Evolutionary conservation across 2,329 filamentous ascomycete genomes (phyloP).

Genomic region (Aphanoascus verrucosus): DNA sequence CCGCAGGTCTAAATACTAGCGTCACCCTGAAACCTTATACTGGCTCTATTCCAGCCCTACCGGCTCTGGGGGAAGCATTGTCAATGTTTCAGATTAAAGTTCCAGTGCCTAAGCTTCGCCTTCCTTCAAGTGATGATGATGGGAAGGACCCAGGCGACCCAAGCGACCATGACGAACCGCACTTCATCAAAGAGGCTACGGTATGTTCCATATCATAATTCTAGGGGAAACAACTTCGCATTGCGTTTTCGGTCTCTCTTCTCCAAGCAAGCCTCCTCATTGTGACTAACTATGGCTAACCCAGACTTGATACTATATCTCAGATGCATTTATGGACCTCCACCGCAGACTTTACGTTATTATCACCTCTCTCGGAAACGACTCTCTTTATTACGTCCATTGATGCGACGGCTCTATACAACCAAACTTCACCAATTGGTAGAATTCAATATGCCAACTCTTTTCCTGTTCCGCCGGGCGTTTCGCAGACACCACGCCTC

Average conservation of each 20-base stretch:
- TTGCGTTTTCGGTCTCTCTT: background rate
- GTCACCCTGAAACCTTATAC: constrained; percentile 62
- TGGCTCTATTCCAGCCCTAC: constrained; percentile 62
- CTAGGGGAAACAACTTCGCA: background rate
- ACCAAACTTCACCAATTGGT: constrained; percentile 66
- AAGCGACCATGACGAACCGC: constrained; percentile 40
- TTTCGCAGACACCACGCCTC: constrained; percentile 60
- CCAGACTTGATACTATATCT: background rate
- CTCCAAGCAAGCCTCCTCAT: background rate
- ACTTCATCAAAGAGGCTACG: constrained; percentile 76
- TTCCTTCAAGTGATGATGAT: constrained; percentile 37
- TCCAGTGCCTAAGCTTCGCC: constrained; percentile 55
- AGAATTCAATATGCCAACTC: constrained; percentile 62
- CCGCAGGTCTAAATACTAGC: constrained; percentile 62
- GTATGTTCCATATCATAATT: constrained; percentile 27
- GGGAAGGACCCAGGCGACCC: constrained; percentile 21
- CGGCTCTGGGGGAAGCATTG: constrained; percentile 60
- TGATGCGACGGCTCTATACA: constrained; percentile 77
- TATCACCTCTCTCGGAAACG: constrained; percentile 64
- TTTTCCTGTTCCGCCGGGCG: constrained; percentile 66
- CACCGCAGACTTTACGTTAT: constrained; percentile 71
- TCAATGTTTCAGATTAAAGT: constrained; percentile 61
- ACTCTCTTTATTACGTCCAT: constrained; percentile 67
- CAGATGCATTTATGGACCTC: constrained; percentile 72
- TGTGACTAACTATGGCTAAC: background rate